phyloP scores from a whole-genome alignment of 1,284 basidiomycete species.

The Naganishia cerealis region DNA sequence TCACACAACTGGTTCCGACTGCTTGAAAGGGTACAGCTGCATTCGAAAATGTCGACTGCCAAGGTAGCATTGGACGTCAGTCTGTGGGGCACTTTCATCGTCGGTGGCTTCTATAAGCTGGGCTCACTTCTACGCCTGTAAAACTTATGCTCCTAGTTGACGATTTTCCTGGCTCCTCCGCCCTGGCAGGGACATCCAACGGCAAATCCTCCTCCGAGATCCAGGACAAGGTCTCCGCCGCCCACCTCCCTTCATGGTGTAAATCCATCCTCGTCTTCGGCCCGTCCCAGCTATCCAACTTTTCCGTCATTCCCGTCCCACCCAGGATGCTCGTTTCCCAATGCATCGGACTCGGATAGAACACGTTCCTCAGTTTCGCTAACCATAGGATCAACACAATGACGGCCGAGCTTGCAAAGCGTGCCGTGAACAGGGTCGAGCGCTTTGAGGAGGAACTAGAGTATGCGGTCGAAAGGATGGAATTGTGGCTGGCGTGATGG shows the following conservation, averaged over 20 bases:
- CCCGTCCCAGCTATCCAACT: constrained; percentile 79
- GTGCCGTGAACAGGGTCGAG: constrained; percentile 10
- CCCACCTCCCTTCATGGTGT: constrained; percentile 36
- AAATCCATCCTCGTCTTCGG: constrained; percentile 33
- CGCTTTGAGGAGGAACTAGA: constrained; percentile 18
- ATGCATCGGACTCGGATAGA: constrained; percentile 78
- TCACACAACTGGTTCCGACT: constrained; percentile 44
- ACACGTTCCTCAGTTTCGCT: constrained; percentile 53
- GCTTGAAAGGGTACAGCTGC: constrained; percentile 40
- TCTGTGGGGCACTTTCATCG: constrained; percentile 48
- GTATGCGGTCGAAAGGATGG: constrained; percentile 13
- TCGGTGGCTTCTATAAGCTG: constrained; percentile 38
- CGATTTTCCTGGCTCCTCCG: constrained; percentile 41
- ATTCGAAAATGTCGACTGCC: constrained; percentile 42
- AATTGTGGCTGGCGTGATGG: constrained; percentile 5
- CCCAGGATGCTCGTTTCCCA: constrained; percentile 74
- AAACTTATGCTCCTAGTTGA: neutral
- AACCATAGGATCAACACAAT: constrained; percentile 46
- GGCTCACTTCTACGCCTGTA: neutral
- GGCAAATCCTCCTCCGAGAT: constrained; percentile 46
- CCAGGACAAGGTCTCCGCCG: constrained; percentile 45
- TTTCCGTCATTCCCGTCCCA: constrained; percentile 73
- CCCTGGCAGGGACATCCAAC: constrained; percentile 38
- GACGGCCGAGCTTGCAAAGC: constrained; percentile 1
- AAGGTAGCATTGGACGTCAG: constrained; percentile 41